These are phyloP conservation scores for Globisporangium spinosum DNA, from an alignment of 352 stramenopile species.

Conservation along the genomic window DNA sequence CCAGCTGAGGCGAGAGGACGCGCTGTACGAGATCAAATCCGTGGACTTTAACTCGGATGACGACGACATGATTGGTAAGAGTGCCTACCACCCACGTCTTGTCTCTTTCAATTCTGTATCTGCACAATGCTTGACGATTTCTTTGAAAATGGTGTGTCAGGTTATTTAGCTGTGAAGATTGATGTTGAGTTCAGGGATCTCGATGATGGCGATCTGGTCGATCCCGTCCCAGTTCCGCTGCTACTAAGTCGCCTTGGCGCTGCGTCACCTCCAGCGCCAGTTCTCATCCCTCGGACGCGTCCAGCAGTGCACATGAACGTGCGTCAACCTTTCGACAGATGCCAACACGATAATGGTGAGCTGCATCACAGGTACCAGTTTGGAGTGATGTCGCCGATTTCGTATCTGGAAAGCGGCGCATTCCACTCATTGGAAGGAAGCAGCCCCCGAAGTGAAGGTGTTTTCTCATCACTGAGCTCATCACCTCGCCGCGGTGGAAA, in stretches of 20 bases:
- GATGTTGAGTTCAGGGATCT: constrained; percentile 7
- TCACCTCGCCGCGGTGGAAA: neutral
- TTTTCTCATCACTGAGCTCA: neutral
- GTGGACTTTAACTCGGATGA: constrained; percentile 3
- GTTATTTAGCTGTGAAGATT: constrained; percentile 32
- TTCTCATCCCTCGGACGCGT: constrained; percentile 3
- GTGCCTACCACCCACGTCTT: neutral
- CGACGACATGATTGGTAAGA: constrained; percentile 14
- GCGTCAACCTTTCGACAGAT: neutral
- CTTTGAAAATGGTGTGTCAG: constrained; percentile 1
- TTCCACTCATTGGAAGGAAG: constrained; percentile 1
- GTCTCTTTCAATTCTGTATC: neutral
- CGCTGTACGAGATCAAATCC: constrained; percentile 40
- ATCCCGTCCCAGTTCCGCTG: neutral
- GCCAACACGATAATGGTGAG: neutral
- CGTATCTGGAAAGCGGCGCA: constrained; percentile 13
- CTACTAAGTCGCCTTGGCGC: too few species aligned
- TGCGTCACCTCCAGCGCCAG: constrained; percentile 1
- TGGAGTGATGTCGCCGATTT: constrained; percentile 2
- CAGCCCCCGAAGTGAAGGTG: neutral
- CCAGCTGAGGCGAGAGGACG: constrained; percentile 25
- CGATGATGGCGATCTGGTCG: neutral
- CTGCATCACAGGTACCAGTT: neutral
- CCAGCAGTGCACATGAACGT: constrained; percentile 5
- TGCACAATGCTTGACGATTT: neutral